Base-by-base conservation (phyloP, 805 yeast genomes). In the Ogataea pilisensis region DNA sequence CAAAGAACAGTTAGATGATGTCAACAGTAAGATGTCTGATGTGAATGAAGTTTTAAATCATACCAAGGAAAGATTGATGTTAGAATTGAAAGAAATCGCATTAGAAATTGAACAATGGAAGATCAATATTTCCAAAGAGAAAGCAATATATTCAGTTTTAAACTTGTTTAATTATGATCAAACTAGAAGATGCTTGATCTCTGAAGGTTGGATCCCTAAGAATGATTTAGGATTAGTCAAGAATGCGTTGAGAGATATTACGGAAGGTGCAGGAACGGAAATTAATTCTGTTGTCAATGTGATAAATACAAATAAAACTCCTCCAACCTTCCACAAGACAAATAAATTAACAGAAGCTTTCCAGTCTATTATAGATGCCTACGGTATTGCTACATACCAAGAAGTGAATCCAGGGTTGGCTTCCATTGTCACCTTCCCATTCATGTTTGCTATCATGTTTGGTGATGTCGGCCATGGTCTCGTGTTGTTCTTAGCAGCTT, bases 401-500 rank as follows among this genome's bases (percentile, higher is more conserved):
- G 90, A 82, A 60, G 80, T 82, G 9, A 82, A 82, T 53, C 85
- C 90, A 8, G 88, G 87, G 41, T 69, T 82, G 45, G 82, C 90
- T 14, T 78, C 89, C 1, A 72, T 82, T 31, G 79, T 82, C 14
- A 83, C 90, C 0, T 83, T 83, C 64, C 90, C 90, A 13, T 83
- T 82, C 63, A 85, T 93, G 95, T 93, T 93, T 68, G 97, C 99
- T 22, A 84, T 93, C 55, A 93, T 93, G 99, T 93, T 93, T 71
- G 99, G 99, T 71, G 99, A 93, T 69, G 61, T 90, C 44, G 99
- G 99, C 13, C 99, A 93, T 68, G 99, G 99, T 5, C 75, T 89
- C 44, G 76, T 93, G 35, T 69, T 93, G 63, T 75, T 83, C 40
- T 63, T 84, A 42, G 86, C 88, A 14, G 95, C 95, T 1, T 65